Base-by-base conservation (phyloP, 1,284 basidiomycete species). In the Fomitopsis palustris region DNA sequence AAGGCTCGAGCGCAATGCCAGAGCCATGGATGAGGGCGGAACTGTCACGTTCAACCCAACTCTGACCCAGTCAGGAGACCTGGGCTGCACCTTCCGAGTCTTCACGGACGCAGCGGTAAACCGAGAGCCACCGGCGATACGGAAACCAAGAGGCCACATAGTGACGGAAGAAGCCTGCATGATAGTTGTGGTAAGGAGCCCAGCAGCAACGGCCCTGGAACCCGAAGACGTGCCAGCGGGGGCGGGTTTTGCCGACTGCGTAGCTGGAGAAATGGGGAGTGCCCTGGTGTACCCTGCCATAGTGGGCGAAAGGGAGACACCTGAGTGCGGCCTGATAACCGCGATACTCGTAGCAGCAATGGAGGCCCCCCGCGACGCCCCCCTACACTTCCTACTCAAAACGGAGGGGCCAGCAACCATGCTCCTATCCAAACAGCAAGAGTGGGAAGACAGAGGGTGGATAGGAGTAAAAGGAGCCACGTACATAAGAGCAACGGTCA, bases 391-490 rank as follows among this genome's bases (percentile, higher is more conserved):
- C 7, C 7, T 21, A 17, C n/a, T 19, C n/a, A 8, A 17, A 4
- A 16, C 16, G 4, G 16, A 39, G 5, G 38, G 38, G 14, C 38
- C 38, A 4, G 4, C 19, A n/a, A 39, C 14, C 7, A 16, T 17
- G 14, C 38, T 16, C 38, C 38, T 4, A 33, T 12, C 3, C n/a
- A 7, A 60, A 39, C 55, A 51, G 4, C 51, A 4, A 6, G 9
- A 55, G 19, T 58, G 61, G 59, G 59, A 58, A 37, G 41, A 42
- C 53, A 3, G 16, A 2, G 59, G 59, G 23, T 60, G 56, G 56
- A 57, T 57, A 14, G 47, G 49, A 6, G 56, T 57, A 5, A 16
- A 16, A 35, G 23, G 39, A 19, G 43, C 39, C 17, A 23, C 7
- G 7, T 17, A 14, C 19, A 37, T 57, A 12, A 45, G 37, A 37